phyloP scores from a whole-genome alignment of 2,329 filamentous ascomycete genomes.

The Cyphellophora europaea region DNA sequence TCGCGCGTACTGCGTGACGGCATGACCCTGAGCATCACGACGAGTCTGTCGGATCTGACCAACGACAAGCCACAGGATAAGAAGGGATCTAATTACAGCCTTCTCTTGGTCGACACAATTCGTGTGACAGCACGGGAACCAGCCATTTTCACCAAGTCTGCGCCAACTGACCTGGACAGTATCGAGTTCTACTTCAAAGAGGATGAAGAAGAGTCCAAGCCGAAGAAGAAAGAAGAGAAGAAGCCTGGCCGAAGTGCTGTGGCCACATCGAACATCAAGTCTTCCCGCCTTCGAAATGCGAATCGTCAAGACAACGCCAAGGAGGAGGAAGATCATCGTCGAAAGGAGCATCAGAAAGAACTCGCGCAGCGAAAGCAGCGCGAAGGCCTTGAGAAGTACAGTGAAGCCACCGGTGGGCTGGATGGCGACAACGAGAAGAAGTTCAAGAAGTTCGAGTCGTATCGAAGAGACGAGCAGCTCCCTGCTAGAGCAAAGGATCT shows the following conservation, averaged over 20 bases:
- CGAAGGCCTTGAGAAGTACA: constrained; percentile 76
- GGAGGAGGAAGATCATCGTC: constrained; percentile 63
- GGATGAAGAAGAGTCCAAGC: constrained; percentile 70
- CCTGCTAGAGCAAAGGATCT: constrained; percentile 74
- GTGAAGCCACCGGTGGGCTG: constrained; percentile 71
- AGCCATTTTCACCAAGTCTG: constrained; percentile 85
- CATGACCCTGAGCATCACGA: constrained; percentile 89
- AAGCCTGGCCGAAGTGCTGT: constrained; percentile 79
- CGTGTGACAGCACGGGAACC: constrained; percentile 60
- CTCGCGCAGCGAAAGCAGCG: constrained; percentile 78
- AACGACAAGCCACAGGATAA: constrained; percentile 84
- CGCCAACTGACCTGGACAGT: constrained; percentile 81
- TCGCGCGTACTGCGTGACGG: constrained; percentile 76
- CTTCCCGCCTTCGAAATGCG: constrained; percentile 72
- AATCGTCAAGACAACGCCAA: constrained; percentile 82
- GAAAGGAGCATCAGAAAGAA: constrained; percentile 88
- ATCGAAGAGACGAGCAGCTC: constrained; percentile 94
- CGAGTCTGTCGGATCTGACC: constrained; percentile 80
- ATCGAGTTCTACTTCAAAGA: constrained; percentile 99
- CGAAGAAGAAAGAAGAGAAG: constrained; percentile 81
- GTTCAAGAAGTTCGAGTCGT: constrained; percentile 98
- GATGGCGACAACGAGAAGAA: constrained; percentile 94
- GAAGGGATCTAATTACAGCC: constrained; percentile 77
- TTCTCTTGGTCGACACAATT: constrained; percentile 87
- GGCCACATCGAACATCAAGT: constrained; percentile 89